Percentiles rank a stretch among this genome's conserved stretches.
Evolutionary conservation across 2,329 filamentous ascomycete species (phyloP).

Genomic region (Leptographium flavum): DNA sequence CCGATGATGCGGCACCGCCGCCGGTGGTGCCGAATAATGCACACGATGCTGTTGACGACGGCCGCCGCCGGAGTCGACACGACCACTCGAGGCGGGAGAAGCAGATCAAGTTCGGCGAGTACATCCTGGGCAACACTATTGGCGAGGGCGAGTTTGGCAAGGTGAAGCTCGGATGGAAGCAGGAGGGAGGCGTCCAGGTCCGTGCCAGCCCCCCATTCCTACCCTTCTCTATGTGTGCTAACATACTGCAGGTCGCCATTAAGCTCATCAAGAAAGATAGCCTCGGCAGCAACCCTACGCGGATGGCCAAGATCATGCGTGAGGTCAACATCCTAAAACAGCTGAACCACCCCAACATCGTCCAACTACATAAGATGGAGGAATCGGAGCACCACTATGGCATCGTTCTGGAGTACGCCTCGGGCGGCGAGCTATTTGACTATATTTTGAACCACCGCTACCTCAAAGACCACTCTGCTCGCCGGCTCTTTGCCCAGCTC

Average conservation of each 20-base stretch:
- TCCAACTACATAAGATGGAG: conserved; percentile 93
- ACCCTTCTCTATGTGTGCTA: background rate
- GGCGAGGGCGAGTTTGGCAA: conserved; percentile 98
- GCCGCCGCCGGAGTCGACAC: conserved; percentile 40
- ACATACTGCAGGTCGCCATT: conserved; percentile 61
- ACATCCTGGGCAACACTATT: conserved; percentile 87
- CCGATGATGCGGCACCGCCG: conserved; percentile 29
- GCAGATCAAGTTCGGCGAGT: conserved; percentile 84
- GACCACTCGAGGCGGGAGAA: conserved; percentile 51
- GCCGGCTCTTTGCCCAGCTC: conserved; percentile 85
- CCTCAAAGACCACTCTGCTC: conserved; percentile 82
- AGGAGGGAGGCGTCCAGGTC: conserved; percentile 77
- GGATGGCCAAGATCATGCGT: conserved; percentile 91
- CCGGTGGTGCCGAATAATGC: conserved; percentile 23
- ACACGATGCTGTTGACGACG: conserved; percentile 21
- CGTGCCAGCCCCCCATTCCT: background rate
- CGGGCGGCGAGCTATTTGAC: conserved; percentile 93
- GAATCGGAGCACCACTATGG: conserved; percentile 95
- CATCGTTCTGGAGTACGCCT: conserved; percentile 96
- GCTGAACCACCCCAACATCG: conserved; percentile 89
- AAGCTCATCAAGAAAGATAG: conserved; percentile 92
- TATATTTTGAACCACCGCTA: conserved; percentile 96
- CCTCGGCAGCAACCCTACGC: conserved; percentile 73
- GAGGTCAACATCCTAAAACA: conserved; percentile 85
- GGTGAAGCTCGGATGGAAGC: conserved; percentile 97